Base-by-base conservation (phyloP, 176 grass and related monocot species). In the Triticum dicoccoides region DNA sequence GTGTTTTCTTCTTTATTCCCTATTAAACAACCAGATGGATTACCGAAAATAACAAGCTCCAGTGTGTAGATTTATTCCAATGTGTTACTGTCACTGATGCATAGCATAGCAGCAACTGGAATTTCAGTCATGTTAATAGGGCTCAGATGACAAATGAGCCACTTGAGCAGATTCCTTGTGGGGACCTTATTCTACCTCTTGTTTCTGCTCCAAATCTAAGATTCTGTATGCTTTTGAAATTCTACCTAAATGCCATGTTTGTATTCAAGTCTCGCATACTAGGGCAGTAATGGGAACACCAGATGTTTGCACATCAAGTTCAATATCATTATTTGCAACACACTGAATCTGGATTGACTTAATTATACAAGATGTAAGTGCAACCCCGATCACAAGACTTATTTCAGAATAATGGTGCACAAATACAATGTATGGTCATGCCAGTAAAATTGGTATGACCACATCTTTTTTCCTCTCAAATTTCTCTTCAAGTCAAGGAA, bases 401-500 rank as follows among this genome's bases (percentile, higher is more conserved):
- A 65, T 65, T 74, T 61, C 7, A 29, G 5, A 87, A 81, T 52
- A 9, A 77, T 77, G 39, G 56, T 37, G 25, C 38, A 74, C 56
- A 81, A 72, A 72, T 65, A 73, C 25, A 87, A 24, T 42, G 73
- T 25, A 56, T 2, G 49, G 9, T 21, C 61, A 64, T 27, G 35
- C 37, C 6, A 87, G 29, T 41, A 37, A 41, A n/a, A 82, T 6
- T 76, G 54, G 72, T 67, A 7, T 29, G 23, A 68, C 4, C 8
- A 14, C 34, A 21, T 51, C 79, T 33, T 29, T 33, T 54, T 61
- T 32, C 54, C 69, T 63, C 38, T 17, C 69, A 71, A 45, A 27
- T 45, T 63, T 39, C 42, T 32, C 15, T 51, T 81, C 79, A 65
- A 73, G 59, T 76, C 4, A 63, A 89, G 52, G 73, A 88, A 80